Evolutionary conservation across 805 yeast genomes (phyloP).

Genomic region (Ogataea polymorpha): DNA sequence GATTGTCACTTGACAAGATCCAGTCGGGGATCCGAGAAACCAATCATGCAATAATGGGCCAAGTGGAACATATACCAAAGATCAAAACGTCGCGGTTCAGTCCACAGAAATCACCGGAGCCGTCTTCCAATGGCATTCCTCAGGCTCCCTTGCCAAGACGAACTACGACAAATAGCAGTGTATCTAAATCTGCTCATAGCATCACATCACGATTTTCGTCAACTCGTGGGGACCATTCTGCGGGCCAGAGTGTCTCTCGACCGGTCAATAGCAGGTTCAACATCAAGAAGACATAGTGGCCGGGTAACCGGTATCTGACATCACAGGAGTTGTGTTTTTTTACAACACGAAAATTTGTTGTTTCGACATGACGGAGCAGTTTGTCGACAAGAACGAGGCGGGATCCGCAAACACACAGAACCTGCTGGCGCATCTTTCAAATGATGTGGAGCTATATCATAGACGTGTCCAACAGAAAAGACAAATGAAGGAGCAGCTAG

Average conservation of each 20-base stretch:
- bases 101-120: constrained; percentile 4
- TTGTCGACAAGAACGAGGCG: constrained; percentile 2
- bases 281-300: constrained; percentile 8
- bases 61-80: constrained; percentile 15
- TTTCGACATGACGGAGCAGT: constrained; percentile 9
- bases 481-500: constrained; percentile 15
- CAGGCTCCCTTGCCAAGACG: constrained; percentile 13
- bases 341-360: constrained; percentile 11
- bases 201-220: constrained; percentile 16
- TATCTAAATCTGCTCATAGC: not conserved
- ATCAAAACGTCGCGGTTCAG: constrained; percentile 15
- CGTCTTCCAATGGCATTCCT: constrained; percentile 7
- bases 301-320: constrained; percentile 5
- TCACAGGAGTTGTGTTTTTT: constrained; percentile 8
- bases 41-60: constrained; percentile 13
- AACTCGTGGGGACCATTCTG: not conserved
- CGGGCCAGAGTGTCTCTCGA: constrained; percentile 1
- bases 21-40: constrained; percentile 13
- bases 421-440: constrained; percentile 25
- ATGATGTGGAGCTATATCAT: constrained; percentile 30
- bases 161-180: constrained; percentile 2
- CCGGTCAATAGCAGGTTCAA: constrained; percentile 9
- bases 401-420: constrained; percentile 6
- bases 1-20: constrained; percentile 12
- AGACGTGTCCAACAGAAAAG: constrained; percentile 28